Conservation (phyloP, 2,329 filamentous ascomycete species). For the Sphaerostilbella broomeana region DNA sequence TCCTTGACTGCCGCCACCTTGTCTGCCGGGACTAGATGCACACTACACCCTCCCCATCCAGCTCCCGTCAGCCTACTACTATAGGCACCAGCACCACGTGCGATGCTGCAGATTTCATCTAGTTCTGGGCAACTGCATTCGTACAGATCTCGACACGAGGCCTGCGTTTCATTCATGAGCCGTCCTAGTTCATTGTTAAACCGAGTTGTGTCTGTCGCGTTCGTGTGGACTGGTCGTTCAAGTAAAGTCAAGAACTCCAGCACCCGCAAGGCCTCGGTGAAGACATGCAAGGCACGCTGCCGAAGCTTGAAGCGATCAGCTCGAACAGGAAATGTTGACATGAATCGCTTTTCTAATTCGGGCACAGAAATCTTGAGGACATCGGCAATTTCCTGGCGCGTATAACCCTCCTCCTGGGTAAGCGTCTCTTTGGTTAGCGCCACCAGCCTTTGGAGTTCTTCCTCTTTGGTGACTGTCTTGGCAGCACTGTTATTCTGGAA, state of each 20-base stretch:
- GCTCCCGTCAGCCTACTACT: constrained; percentile 86
- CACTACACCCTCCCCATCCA: constrained; percentile 93
- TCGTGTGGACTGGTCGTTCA: constrained; percentile 39
- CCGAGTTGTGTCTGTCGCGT: constrained; percentile 44
- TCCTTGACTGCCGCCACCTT: constrained; percentile 72
- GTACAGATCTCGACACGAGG: constrained; percentile 78
- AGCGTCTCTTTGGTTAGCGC: constrained; percentile 64
- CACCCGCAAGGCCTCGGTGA: constrained; percentile 80
- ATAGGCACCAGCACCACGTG: constrained; percentile 69
- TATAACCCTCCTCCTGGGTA: constrained; percentile 75
- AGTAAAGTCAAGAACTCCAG: constrained; percentile 75
- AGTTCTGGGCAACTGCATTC: constrained; percentile 90
- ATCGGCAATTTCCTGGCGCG: constrained; percentile 72
- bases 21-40: constrained; percentile 81
- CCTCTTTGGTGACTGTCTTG: constrained; percentile 41
- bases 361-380: constrained; percentile 62
- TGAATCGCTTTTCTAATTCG: constrained; percentile 71
- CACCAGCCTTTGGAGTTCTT: constrained; percentile 69
- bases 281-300: constrained; percentile 85
- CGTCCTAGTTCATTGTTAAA: constrained; percentile 68
- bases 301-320: constrained; percentile 82
- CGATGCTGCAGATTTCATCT: constrained; percentile 80
- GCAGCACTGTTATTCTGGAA: constrained; percentile 49
- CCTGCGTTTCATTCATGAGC: constrained; percentile 84
- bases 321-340: constrained; percentile 81